A percentile compares a stretch with the other conserved stretches of the same genome.
Conservation (phyloP, 805 yeast species). For the Metschnikowia shivogae region DNA sequence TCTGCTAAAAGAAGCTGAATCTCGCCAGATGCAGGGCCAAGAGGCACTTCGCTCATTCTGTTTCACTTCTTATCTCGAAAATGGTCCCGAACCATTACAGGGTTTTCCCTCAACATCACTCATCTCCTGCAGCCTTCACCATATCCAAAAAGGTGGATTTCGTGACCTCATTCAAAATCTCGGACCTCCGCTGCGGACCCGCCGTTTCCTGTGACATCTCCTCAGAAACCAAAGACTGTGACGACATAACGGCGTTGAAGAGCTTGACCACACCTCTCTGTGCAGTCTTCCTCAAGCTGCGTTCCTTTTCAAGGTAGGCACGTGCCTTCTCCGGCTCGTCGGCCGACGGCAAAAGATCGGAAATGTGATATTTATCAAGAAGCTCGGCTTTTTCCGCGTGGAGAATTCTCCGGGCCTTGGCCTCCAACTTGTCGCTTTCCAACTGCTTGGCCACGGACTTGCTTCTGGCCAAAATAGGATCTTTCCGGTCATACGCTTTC, state of each 20-base stretch:
- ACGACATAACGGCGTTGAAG: conserved; percentile 76
- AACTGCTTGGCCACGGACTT: conserved; percentile 63
- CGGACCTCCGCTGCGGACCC: conserved; percentile 50
- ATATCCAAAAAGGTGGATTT: conserved; percentile 87
- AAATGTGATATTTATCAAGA: conserved; percentile 64
- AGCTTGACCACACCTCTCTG: conserved; percentile 83
- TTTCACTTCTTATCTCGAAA: not conserved
- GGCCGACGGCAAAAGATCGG: conserved; percentile 59
- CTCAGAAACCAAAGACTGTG: conserved; percentile 60
- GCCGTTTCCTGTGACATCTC: conserved; percentile 45
- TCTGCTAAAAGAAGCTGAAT: no score
- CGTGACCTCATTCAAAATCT: conserved; percentile 70
- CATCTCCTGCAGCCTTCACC: conserved; percentile 71
- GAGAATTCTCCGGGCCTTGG: conserved; percentile 71
- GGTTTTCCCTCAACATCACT: not conserved
- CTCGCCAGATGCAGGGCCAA: no score
- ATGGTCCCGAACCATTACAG: not conserved
- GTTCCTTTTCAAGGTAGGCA: conserved; percentile 61
- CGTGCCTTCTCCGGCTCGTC: conserved; percentile 56
- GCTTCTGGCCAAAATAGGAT: conserved; percentile 88
- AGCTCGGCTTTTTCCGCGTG: conserved; percentile 65
- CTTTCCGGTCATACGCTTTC: conserved; percentile 83
- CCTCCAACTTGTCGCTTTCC: conserved; percentile 78
- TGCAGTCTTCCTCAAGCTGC: conserved; percentile 69
- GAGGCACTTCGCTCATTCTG: no score